Evolutionary conservation across 106 monocot species (phyloP).

Genomic region (Platanthera zijinensis): DNA sequence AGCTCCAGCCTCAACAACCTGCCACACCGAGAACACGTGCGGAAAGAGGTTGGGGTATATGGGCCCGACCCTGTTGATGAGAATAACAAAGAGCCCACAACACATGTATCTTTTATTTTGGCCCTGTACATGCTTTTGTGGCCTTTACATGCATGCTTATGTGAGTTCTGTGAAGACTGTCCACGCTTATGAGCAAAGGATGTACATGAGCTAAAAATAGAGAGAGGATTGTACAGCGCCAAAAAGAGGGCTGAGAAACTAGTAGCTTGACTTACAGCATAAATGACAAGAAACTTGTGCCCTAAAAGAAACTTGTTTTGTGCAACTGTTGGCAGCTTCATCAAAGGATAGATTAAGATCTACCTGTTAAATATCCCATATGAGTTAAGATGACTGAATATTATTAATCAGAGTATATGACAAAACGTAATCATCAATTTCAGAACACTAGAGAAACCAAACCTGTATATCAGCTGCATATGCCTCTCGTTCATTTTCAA

Average conservation of each 20-base stretch:
- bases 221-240: neutral
- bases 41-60: no score
- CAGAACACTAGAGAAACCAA: neutral
- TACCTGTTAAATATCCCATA: constrained; percentile 31
- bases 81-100: no score
- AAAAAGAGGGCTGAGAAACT: neutral
- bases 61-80: no score
- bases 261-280: constrained; percentile 41
- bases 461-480: constrained; percentile 80
- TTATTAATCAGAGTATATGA: neutral
- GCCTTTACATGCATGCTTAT: neutral
- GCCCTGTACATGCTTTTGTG: neutral
- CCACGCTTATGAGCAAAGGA: neutral
- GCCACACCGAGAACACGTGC: no score
- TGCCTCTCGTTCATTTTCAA: constrained; percentile 61
- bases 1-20: no score
- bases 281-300: constrained; percentile 44
- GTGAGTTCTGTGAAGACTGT: neutral
- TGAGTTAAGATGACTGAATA: neutral
- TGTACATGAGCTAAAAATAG: neutral
- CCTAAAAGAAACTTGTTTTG: constrained; percentile 39
- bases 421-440: neutral
- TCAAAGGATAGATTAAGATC: constrained; percentile 41
- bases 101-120: neutral
- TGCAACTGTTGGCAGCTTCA: constrained; percentile 66